Percentiles rank a stretch among this genome's conserved stretches.
Evolutionary conservation across 768 basidiomycete species (phyloP).

Genomic region (Hypholoma sublateritium): DNA sequence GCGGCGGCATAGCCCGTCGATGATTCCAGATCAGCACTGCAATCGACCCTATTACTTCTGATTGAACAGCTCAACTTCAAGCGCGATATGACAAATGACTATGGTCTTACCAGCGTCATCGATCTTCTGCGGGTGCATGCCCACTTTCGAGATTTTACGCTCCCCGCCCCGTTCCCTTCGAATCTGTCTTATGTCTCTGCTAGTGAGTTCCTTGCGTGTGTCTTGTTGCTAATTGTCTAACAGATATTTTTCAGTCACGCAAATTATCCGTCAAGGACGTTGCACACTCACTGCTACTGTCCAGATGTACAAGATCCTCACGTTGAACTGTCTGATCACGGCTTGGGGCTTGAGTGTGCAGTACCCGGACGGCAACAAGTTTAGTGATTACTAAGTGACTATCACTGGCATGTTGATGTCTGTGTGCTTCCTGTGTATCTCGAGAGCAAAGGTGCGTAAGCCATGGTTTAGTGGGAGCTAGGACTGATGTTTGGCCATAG

Average conservation of each 20-base stretch:
- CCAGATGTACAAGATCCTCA: slow-evolving; percentile 99
- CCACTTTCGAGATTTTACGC: too few species aligned
- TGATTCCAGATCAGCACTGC: too few species aligned
- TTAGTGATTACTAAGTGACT: slow-evolving; percentile 98
- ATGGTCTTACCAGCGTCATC: too few species aligned
- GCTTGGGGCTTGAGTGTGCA: slow-evolving; percentile 97
- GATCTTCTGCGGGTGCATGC: too few species aligned
- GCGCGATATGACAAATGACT: too few species aligned
- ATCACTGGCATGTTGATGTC: slow-evolving; percentile 97
- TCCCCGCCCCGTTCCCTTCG: slow-evolving; percentile 98
- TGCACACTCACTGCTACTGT: slow-evolving; percentile 98
- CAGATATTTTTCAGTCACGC: slow-evolving; percentile 61
- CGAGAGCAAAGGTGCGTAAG: slow-evolving; percentile 79
- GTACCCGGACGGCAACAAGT: slow-evolving; percentile 98
- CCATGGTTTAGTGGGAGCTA: neutral
- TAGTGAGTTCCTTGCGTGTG: slow-evolving; percentile 52
- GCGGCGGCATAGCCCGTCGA: too few species aligned
- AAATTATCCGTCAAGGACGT: slow-evolving; percentile 97
- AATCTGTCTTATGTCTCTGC: slow-evolving; percentile 97
- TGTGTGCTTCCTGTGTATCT: slow-evolving; percentile 98
- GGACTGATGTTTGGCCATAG: slow-evolving; percentile 35
- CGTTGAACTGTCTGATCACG: slow-evolving; percentile 95
- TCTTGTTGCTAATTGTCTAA: neutral
- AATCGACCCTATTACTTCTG: too few species aligned
- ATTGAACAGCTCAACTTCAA: too few species aligned